Base-by-base conservation (phyloP, 129 eudicot genomes). In the Chrysanthemum makinoi region DNA sequence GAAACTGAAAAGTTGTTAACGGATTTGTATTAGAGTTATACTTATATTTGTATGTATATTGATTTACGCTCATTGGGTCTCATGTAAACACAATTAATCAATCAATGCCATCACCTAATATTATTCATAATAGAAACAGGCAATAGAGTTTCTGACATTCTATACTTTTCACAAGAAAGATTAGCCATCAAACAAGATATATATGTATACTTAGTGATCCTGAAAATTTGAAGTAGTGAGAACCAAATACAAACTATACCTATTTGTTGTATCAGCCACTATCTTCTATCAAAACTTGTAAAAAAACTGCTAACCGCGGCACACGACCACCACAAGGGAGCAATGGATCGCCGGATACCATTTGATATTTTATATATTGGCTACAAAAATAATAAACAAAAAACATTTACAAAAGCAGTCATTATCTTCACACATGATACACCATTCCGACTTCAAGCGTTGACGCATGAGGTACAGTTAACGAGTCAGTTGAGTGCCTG, bases 401-500 rank as follows among this genome's bases (percentile, higher is more conserved):
- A 76, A 60, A 2, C 64, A 71, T 78, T 70, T 76, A 76, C 74
- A 76, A 50, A 63, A 6, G 30, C 24, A 26, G 68, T 22, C 39
- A 3, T 5, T 15, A 7, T 26, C 15, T 56, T 81, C 79, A 92
- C 67, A 92, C 88, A 75, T 86, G 91, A 73, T 84, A 92, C 54
- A 83, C 80, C 98, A 92, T 92, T 35, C 98, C 98, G 20, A 92
- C 98, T 78, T 92, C 97, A 13, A 94, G 87, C 5, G 97, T 87
- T 9, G 97, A 89, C 54, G 99, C 97, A 79, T 87, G 99, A 65
- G 98, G 98, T 20, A 83, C 85, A 30, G 81, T 77, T 19, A 81
- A 47, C 3, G 89, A 83, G 65, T 84, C 82, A 0, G 88, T 76
- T 1, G 92, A 80, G 11, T 74, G 79, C 62, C 95, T 80, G 43